Evolutionary conservation across 2,329 filamentous ascomycete genomes (phyloP).

Genomic region (Xylariaceae sp.): DNA sequence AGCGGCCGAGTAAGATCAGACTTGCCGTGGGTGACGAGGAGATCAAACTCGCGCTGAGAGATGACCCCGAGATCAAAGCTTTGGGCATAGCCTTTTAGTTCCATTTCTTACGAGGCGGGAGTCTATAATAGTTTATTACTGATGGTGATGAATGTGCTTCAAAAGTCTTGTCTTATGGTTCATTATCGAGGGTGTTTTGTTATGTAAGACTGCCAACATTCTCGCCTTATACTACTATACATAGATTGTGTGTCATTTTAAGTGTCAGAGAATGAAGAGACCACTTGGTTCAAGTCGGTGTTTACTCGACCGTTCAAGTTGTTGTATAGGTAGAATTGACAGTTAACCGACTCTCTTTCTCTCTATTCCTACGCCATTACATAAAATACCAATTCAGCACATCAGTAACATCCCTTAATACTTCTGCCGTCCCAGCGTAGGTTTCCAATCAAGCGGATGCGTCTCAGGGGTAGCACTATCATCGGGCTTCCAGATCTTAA

Average conservation of each 20-base stretch:
- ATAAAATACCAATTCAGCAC: not conserved
- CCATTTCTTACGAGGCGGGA: too few relatives aligned
- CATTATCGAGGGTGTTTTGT: too few relatives aligned
- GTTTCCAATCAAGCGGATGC: constrained; percentile 90
- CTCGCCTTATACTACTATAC: too few relatives aligned
- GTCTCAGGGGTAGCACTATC: constrained; percentile 85
- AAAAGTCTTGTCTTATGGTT: too few relatives aligned
- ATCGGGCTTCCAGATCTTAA: constrained; percentile 97
- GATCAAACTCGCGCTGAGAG: constrained; percentile 77
- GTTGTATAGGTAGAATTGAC: too few relatives aligned
- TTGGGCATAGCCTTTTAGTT: constrained; percentile 56
- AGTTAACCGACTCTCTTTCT: not conserved
- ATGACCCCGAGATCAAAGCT: constrained; percentile 80
- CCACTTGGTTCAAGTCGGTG: too few relatives aligned
- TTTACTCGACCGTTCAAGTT: too few relatives aligned
- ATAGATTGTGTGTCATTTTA: too few relatives aligned
- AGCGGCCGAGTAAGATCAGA: constrained; percentile 81
- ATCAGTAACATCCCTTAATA: constrained; percentile 43
- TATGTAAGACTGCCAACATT: too few relatives aligned
- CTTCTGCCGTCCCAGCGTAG: constrained; percentile 70
- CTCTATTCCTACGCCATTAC: not conserved
- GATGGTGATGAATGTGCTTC: not conserved
- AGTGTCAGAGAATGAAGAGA: too few relatives aligned
- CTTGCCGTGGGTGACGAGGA: constrained; percentile 87
- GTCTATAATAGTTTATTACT: not conserved